phyloP scores from a whole-genome alignment of 108 stramenopile species.

The Skeletonema marinoi region DNA sequence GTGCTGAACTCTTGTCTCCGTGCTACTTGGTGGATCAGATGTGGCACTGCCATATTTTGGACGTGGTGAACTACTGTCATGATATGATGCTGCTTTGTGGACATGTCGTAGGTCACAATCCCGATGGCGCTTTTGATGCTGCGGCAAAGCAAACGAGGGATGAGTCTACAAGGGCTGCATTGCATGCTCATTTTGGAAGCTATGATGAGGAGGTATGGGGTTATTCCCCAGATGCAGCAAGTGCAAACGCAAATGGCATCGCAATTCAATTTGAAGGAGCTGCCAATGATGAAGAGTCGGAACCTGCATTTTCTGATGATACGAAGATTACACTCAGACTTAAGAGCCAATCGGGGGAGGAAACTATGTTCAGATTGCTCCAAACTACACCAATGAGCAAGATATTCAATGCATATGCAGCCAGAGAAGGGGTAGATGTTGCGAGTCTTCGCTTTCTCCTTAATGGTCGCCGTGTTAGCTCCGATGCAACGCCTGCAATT shows the following conservation, averaged over 20 bases:
- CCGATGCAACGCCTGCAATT: no score
- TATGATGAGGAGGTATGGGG: conserved; percentile 70
- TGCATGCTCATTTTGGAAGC: conserved; percentile 58
- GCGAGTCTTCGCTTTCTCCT: no score
- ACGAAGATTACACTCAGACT: no score
- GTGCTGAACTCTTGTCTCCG: conserved; percentile 58
- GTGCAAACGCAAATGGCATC: neutral
- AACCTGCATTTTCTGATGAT: no score
- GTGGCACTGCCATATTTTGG: conserved; percentile 75
- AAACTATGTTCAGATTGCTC: no score
- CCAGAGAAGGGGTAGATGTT: no score
- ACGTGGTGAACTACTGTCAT: conserved; percentile 66
- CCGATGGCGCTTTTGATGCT: conserved; percentile 54
- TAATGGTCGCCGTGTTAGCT: no score
- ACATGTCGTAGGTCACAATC: conserved; percentile 67
- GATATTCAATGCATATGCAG: no score
- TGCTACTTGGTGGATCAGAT: conserved; percentile 66
- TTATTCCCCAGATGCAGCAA: neutral
- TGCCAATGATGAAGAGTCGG: no score
- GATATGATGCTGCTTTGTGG: conserved; percentile 70
- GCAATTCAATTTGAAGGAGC: neutral
- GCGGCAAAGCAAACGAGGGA: conserved; percentile 38
- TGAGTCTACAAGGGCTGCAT: conserved; percentile 58
- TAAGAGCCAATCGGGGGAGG: no score
- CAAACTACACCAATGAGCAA: no score